Evolutionary conservation across 257 asterid species (phyloP).

Genomic region (Solanum sejunctum): DNA sequence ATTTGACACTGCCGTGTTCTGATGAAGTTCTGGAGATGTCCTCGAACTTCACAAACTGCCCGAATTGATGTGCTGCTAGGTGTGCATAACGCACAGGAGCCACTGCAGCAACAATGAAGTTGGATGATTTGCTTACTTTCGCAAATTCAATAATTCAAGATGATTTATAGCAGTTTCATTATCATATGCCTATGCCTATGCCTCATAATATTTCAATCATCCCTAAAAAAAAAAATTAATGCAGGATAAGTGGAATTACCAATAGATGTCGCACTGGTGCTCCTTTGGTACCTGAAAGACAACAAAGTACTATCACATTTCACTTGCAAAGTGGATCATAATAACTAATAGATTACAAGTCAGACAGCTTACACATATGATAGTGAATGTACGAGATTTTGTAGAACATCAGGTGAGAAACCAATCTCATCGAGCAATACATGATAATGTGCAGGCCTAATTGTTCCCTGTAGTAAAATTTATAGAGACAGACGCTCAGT

Average conservation of each 20-base stretch:
- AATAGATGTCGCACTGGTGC: slow-evolving; percentile 64
- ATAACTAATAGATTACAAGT: background rate
- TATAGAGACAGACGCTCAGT: background rate
- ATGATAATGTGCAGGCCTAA: slow-evolving; percentile 87
- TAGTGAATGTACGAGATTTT: slow-evolving; percentile 68
- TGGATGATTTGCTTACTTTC: background rate
- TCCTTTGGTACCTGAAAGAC: slow-evolving; percentile 56
- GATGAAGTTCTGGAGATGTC: slow-evolving; percentile 56
- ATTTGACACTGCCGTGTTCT: slow-evolving; percentile 17
- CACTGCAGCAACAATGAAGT: slow-evolving; percentile 31
- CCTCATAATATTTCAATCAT: background rate
- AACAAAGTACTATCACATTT: background rate
- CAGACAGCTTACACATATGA: slow-evolving; percentile 69
- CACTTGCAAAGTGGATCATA: slow-evolving; percentile 3
- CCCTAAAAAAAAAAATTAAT: background rate
- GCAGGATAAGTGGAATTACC: slow-evolving; percentile 32
- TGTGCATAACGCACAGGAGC: slow-evolving; percentile 89
- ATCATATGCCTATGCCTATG: background rate
- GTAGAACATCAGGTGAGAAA: slow-evolving; percentile 80
- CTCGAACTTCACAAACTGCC: slow-evolving; percentile 63
- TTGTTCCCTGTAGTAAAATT: slow-evolving; percentile 52
- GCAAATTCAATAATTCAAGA: background rate
- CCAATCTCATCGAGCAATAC: slow-evolving; percentile 87
- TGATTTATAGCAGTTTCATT: background rate
- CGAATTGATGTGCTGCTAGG: slow-evolving; percentile 78